These are phyloP conservation scores for Imleria badia DNA, from an alignment of 768 basidiomycete genomes.

Conservation along the genomic window DNA sequence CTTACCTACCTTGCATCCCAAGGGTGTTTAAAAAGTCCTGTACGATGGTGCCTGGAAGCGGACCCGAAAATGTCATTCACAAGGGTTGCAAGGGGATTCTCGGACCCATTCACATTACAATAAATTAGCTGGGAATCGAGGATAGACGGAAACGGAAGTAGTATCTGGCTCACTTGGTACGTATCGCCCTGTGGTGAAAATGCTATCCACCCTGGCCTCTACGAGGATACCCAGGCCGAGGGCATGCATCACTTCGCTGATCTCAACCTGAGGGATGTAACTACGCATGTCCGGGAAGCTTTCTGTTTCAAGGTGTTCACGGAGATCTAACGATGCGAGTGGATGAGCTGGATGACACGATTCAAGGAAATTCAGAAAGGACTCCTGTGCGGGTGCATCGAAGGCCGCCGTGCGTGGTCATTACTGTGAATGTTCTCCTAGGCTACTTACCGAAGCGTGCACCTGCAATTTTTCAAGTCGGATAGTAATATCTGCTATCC, in stretches of 20 bases:
- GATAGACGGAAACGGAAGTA: neutral
- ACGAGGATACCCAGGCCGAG: constrained; percentile 66
- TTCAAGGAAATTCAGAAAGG: neutral
- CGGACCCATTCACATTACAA: constrained; percentile 53
- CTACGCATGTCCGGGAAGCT: constrained; percentile 70
- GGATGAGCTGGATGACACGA: constrained; percentile 38
- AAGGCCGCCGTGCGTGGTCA: neutral
- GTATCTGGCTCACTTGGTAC: no score
- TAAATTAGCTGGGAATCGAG: no score
- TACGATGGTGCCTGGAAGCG: constrained; percentile 56
- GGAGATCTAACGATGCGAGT: constrained; percentile 74
- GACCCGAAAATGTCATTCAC: constrained; percentile 33
- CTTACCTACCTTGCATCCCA: constrained; percentile 71
- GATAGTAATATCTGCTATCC: no score
- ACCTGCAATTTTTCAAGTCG: neutral
- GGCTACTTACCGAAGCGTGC: neutral
- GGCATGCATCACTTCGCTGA: constrained; percentile 81
- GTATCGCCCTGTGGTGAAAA: constrained; percentile 58
- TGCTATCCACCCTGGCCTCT: constrained; percentile 51
- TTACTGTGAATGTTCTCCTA: neutral
- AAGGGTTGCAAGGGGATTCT: neutral
- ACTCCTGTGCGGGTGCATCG: neutral
- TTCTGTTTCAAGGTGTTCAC: constrained; percentile 65
- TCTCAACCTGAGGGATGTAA: constrained; percentile 69
- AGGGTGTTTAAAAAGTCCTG: constrained; percentile 83